A percentile compares a stretch with the other conserved stretches of the same genome.
These are phyloP conservation scores for Paspalum notatum DNA, from an alignment of 176 grass and related monocot genomes.

Conservation along the genomic window DNA sequence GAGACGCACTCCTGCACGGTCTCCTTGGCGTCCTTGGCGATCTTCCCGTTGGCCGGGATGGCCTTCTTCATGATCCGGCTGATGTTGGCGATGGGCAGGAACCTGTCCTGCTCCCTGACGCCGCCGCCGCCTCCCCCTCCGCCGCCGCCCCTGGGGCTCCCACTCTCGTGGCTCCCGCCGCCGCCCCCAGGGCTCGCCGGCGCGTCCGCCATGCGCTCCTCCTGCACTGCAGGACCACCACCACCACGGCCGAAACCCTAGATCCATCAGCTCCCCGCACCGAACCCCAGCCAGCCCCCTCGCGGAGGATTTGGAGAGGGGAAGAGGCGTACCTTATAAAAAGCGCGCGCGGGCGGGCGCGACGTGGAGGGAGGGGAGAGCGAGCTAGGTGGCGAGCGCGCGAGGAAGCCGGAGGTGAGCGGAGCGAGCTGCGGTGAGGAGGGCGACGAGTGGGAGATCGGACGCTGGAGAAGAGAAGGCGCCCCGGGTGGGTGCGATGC, in stretches of 20 bases:
- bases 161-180: slow-evolving; percentile 50
- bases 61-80: slow-evolving; percentile 95
- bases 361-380: slow-evolving; percentile 38
- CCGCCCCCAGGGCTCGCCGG: slow-evolving; percentile 58
- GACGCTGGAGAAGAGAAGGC: slow-evolving; percentile 84
- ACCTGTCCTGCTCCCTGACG: slow-evolving; percentile 81
- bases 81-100: slow-evolving; percentile 82
- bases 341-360: slow-evolving; percentile 30
- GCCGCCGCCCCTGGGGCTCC: slow-evolving; percentile 43
- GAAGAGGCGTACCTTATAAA: slow-evolving; percentile 60
- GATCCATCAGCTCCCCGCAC: slow-evolving; percentile 45
- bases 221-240: slow-evolving; percentile 7
- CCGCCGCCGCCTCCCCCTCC: slow-evolving; percentile 30
- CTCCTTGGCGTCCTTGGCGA: slow-evolving; percentile 87
- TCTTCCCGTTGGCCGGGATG: slow-evolving; percentile 74
- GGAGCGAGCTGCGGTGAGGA: slow-evolving; percentile 38
- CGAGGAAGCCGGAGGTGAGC: slow-evolving; percentile 1
- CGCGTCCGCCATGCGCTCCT: slow-evolving; percentile 50
- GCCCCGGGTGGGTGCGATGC: slow-evolving; percentile 55
- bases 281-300: slow-evolving; percentile 38
- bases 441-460: slow-evolving; percentile 64
- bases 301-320: not conserved
- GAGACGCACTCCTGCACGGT: slow-evolving; percentile 87
- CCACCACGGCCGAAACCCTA: slow-evolving; percentile 43
- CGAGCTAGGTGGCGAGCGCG: slow-evolving; percentile 39